phyloP scores from a whole-genome alignment of 2,329 filamentous ascomycete species.

The Aspergillus hiratsukae region DNA sequence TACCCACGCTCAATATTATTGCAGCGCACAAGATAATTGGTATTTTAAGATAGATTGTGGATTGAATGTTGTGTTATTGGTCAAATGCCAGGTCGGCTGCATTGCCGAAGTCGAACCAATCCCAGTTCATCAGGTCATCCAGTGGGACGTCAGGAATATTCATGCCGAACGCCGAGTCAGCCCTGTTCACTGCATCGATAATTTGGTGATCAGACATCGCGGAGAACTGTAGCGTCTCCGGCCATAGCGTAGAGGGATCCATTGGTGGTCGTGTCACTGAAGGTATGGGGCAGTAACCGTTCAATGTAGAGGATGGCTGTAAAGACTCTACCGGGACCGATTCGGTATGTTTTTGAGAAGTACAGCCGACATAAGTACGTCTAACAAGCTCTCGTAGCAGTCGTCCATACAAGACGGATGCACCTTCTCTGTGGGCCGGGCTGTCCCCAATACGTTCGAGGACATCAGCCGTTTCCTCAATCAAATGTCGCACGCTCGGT shows the following conservation, averaged over 20 bases:
- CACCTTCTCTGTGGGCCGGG: conserved; percentile 62
- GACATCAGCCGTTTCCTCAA: conserved; percentile 65
- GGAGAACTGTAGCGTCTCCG: conserved; percentile 58
- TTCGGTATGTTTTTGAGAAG: conserved; percentile 9
- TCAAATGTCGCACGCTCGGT: conserved; percentile 59
- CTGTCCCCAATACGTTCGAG: conserved; percentile 64
- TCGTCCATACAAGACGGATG: conserved; percentile 57
- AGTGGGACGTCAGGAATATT: conserved; percentile 54
- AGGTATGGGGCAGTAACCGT: conserved; percentile 18
- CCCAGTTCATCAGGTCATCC: conserved; percentile 56
- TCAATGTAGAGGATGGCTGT: conserved; percentile 10
- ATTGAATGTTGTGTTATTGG: neutral
- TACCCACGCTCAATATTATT: neutral
- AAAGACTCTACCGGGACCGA: conserved; percentile 9
- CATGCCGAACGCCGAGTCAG: conserved; percentile 56
- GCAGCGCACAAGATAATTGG: neutral
- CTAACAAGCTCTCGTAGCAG: conserved; percentile 50
- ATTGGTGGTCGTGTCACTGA: conserved; percentile 23
- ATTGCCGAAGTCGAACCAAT: conserved; percentile 49
- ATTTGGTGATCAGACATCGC: conserved; percentile 68
- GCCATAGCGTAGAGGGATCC: conserved; percentile 36
- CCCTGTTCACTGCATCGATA: conserved; percentile 60
- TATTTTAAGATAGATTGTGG: neutral
- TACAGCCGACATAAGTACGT: conserved; percentile 27
- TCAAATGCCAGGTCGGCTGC: conserved; percentile 18